Percentiles rank a stretch among this genome's conserved stretches.
phyloP scores from a whole-genome alignment of 495 filamentous ascomycete genomes.

The Penicillium steckii region DNA sequence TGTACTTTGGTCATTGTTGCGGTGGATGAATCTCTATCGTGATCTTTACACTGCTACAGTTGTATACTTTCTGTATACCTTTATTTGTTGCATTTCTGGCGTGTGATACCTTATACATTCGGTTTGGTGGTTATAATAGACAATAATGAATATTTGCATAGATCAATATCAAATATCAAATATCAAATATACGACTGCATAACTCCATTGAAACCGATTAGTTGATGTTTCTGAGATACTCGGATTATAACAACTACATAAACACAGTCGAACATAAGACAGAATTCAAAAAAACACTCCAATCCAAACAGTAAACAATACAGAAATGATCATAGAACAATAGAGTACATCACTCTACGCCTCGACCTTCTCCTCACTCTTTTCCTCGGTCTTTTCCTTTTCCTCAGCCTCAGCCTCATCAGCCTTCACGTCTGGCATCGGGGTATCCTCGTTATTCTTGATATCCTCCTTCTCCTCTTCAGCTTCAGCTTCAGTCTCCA shows the following conservation, averaged over 20 bases:
- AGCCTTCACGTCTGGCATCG: constrained; percentile 33
- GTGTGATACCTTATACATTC: not conserved
- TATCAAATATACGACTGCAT: too few species aligned
- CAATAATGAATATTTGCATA: not conserved
- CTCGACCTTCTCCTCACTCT: constrained; percentile 19
- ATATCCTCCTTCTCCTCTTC: constrained; percentile 46
- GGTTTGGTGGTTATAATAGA: not conserved
- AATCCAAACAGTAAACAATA: too few species aligned
- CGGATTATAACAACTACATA: too few species aligned
- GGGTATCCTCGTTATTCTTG: constrained; percentile 44
- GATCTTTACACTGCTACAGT: not conserved
- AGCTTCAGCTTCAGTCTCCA: constrained; percentile 39
- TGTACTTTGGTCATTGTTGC: constrained; percentile 75
- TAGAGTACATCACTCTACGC: too few species aligned
- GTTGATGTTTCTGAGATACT: too few species aligned
- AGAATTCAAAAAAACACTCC: too few species aligned
- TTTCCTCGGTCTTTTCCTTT: constrained; percentile 7
- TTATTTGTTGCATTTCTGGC: not conserved
- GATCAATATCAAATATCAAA: too few species aligned
- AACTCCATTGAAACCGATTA: too few species aligned
- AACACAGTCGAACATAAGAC: too few species aligned
- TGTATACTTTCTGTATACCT: not conserved
- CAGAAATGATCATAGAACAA: too few species aligned
- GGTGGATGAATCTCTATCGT: constrained; percentile 39
- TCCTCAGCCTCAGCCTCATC: constrained; percentile 12